Evolutionary conservation across 1,284 basidiomycete genomes (phyloP).

Genomic region (Boletus hoseneyae): DNA sequence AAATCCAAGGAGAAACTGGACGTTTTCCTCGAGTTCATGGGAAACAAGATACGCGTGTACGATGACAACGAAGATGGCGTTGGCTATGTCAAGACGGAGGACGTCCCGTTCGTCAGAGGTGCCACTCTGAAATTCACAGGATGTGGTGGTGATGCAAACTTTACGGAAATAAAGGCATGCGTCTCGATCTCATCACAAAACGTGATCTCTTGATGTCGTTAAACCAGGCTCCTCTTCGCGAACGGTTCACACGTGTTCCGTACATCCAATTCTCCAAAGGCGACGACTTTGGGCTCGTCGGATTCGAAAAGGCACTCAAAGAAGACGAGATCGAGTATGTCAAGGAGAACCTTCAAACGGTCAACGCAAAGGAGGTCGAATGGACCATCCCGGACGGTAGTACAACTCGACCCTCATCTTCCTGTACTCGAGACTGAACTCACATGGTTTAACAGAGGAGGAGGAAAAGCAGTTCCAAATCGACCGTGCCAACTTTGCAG

Average conservation of each 20-base stretch:
- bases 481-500: constrained; percentile 66
- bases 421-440: background rate
- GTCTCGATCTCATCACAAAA: constrained; percentile 4
- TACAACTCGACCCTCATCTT: constrained; percentile 2
- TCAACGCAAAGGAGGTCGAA: constrained; percentile 59
- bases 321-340: constrained; percentile 67
- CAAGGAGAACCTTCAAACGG: constrained; percentile 56
- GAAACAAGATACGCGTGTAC: constrained; percentile 59
- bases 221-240: constrained; percentile 69
- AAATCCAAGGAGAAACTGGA: constrained; percentile 51
- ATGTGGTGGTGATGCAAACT: constrained; percentile 61
- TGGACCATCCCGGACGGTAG: constrained; percentile 63
- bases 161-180: constrained; percentile 66
- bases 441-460: constrained; percentile 40
- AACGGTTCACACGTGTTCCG: constrained; percentile 72
- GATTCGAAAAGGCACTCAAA: constrained; percentile 65
- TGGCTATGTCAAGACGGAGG: constrained; percentile 65
- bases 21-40: constrained; percentile 69
- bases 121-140: constrained; percentile 77
- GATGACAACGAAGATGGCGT: constrained; percentile 54
- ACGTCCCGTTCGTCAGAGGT: constrained; percentile 68
- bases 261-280: constrained; percentile 69
- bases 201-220: background rate
- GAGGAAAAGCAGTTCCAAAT: constrained; percentile 68
- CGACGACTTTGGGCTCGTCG: constrained; percentile 65